A percentile compares a stretch with the other conserved stretches of the same genome.
phyloP scores from a whole-genome alignment of 768 basidiomycete species.

The Ramaria sp. region DNA sequence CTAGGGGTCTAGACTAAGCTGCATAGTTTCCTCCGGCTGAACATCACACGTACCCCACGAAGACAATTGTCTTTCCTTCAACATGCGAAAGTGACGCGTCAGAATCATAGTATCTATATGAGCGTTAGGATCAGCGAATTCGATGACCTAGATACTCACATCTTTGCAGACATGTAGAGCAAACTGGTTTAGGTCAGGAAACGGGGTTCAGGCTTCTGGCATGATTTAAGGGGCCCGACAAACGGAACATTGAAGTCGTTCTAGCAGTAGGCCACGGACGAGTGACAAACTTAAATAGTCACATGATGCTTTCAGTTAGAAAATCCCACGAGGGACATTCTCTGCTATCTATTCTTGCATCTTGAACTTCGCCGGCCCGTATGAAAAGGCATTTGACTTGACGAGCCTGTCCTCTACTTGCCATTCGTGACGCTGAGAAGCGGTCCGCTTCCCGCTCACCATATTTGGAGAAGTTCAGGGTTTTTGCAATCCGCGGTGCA shows the following conservation, averaged over 20 bases:
- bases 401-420: too few relatives aligned
- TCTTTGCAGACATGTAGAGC: conserved; percentile 36
- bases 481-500: not conserved
- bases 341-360: too few relatives aligned
- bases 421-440: too few relatives aligned
- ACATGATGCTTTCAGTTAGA: too few relatives aligned
- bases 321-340: too few relatives aligned
- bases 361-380: too few relatives aligned
- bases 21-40: not conserved
- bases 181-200: not conserved
- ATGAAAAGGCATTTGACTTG: too few relatives aligned
- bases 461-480: not conserved
- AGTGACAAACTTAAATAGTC: not conserved
- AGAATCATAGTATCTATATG: conserved; percentile 43
- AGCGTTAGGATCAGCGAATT: not conserved
- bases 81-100: conserved; percentile 44
- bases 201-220: not conserved
- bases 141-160: conserved; percentile 26
- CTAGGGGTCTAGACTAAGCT: conserved; percentile 19
- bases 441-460: too few relatives aligned
- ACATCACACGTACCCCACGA: conserved; percentile 37
- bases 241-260: not conserved
- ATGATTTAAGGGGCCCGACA: not conserved
- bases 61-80: conserved; percentile 42
- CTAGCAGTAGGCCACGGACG: not conserved